Base-by-base conservation (phyloP, 805 yeast genomes). In the Wickerhamiella spandovensis region DNA sequence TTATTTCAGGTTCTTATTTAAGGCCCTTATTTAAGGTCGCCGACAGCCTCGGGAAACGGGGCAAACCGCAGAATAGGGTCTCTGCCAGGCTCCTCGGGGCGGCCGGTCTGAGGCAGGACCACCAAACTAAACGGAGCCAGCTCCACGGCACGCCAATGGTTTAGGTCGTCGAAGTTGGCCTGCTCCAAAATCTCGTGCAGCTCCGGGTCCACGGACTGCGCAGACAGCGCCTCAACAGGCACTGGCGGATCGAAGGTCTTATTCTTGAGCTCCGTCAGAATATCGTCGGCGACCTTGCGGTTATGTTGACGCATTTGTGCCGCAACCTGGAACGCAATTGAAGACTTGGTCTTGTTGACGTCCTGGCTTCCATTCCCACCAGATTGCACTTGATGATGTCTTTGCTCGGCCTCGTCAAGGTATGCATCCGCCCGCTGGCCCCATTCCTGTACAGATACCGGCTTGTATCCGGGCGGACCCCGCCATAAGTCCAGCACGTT, bases 401-500 rank as follows among this genome's bases (percentile, higher is more conserved):
- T 43, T 20, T 35, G 39, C 18, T 56, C 61, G 3, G 58, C 60
- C 37, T 49, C 48, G 13, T 53, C 50, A 5, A 61, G 43, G 24
- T 51, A 49, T 5, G 53, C 54, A 21, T 55, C 59, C 13, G 60
- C 46, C 18, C 65, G 51, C 30, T 44, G 38, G 22, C 54, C 58
- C 67, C 67, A 63, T 35, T 62, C 64, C 8, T 49, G 46, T 52
- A 56, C 55, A 5, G 57, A 52, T 65, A 80, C 75, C 3, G 87
- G 83, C 43, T 65, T 68, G 61, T 72, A 74, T 39, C 73, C 72
- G 53, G 69, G 63, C 4, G 86, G 85, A 0, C 89, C 89, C 61
- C 75, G 79, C 88, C 88, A 82, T 1, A 81, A 82, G 6, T 18
- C 43, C 39, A 37, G 25, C 2, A 37, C 6, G 9, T 43, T 46